Evolutionary conservation across 768 basidiomycete genomes (phyloP).

Genomic region (Multifurca ochricompacta): DNA sequence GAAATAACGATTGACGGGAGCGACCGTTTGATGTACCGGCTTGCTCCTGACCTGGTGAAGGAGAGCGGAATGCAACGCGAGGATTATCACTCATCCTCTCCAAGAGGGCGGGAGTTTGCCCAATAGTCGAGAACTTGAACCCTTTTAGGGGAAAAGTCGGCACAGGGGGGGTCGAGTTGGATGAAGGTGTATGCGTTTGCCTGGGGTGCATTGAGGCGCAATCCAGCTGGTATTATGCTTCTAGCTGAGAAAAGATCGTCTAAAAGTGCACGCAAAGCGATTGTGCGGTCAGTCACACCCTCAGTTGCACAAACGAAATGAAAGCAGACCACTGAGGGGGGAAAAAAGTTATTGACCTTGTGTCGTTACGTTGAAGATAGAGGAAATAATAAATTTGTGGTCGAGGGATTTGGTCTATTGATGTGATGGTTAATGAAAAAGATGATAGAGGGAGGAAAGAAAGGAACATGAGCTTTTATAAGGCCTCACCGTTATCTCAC

Average conservation of each 20-base stretch:
- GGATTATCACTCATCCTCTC: constrained; percentile 1
- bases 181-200: not conserved
- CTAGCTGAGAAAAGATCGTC: not conserved
- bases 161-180: not conserved
- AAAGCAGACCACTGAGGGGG: not conserved
- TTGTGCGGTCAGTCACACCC: not conserved
- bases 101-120: constrained; percentile 5
- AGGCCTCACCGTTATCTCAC: too few species aligned
- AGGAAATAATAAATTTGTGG: not conserved
- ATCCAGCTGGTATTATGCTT: not conserved
- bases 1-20: not conserved
- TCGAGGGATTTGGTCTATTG: not conserved
- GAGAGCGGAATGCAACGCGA: not conserved
- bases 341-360: not conserved
- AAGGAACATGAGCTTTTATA: not conserved
- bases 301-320: not conserved
- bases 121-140: constrained; percentile 11
- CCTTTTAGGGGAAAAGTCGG: not conserved
- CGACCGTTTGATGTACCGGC: not conserved
- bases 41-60: not conserved
- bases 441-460: not conserved
- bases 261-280: not conserved
- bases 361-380: not conserved
- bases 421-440: not conserved
- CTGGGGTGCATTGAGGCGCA: not conserved